Percentiles rank a stretch among this genome's conserved stretches.
These are phyloP conservation scores for Irpex sp. DNA, from an alignment of 1,284 basidiomycete genomes.

Conservation along the genomic window DNA sequence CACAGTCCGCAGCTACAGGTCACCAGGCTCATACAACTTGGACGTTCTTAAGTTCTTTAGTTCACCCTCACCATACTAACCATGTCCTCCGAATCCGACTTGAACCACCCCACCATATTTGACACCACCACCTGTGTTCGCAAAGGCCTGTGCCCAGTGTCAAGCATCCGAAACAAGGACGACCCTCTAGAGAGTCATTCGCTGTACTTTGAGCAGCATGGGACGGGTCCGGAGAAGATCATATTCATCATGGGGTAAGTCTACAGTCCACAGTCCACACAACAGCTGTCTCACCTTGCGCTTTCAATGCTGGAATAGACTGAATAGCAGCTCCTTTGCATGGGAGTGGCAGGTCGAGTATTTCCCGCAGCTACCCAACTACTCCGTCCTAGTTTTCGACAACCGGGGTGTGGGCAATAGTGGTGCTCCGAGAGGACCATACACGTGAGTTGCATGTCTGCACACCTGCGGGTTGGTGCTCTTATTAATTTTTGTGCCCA, in stretches of 20 bases:
- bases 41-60: too few relatives aligned
- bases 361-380: constrained; percentile 46
- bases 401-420: constrained; percentile 86
- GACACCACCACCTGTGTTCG: constrained; percentile 54
- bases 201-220: constrained; percentile 76
- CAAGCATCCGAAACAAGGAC: constrained; percentile 46
- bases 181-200: constrained; percentile 60
- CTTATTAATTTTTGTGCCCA: constrained; percentile 20
- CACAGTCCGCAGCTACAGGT: too few relatives aligned
- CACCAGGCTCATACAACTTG: too few relatives aligned
- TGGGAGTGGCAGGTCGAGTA: constrained; percentile 62
- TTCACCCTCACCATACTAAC: not conserved
- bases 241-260: constrained; percentile 68
- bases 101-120: constrained; percentile 40
- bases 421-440: constrained; percentile 66
- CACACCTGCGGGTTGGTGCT: not conserved
- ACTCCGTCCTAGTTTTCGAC: constrained; percentile 78
- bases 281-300: not conserved
- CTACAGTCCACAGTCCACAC: not conserved
- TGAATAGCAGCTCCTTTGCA: constrained; percentile 61
- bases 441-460: constrained; percentile 36
- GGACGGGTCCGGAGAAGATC: constrained; percentile 58
- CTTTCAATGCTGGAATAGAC: constrained; percentile 22
- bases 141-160: constrained; percentile 73
- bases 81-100: not conserved